A percentile compares a stretch with the other conserved stretches of the same genome.
Conservation (phyloP, 2,329 filamentous ascomycete genomes). For the Aspergillus hiratsukae region DNA sequence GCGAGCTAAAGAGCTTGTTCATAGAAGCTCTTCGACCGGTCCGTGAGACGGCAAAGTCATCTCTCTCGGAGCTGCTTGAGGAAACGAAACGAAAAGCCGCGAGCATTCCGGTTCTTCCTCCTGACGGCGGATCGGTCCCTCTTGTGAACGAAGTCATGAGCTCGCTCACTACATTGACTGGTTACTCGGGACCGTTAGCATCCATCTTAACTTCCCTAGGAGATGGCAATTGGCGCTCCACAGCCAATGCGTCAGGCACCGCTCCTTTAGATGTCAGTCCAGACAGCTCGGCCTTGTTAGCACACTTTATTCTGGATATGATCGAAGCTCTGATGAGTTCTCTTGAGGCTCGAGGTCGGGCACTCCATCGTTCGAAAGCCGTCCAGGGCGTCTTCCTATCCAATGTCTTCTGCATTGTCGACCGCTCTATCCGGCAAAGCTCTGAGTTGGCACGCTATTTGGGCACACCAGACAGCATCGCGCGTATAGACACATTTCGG, state of each 20-base stretch:
- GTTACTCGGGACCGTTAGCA: conserved; percentile 78
- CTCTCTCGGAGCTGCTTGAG: conserved; percentile 75
- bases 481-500: conserved; percentile 73
- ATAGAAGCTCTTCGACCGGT: conserved; percentile 84
- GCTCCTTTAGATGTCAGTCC: conserved; percentile 82
- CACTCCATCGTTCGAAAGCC: conserved; percentile 70
- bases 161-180: conserved; percentile 78
- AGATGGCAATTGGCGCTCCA: conserved; percentile 78
- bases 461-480: conserved; percentile 55
- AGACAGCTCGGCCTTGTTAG: conserved; percentile 82
- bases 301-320: conserved; percentile 84
- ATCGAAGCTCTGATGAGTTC: conserved; percentile 74
- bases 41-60: conserved; percentile 84
- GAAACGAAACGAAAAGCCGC: conserved; percentile 71
- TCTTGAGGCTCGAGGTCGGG: conserved; percentile 69
- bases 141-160: conserved; percentile 81
- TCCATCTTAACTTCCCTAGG: conserved; percentile 89
- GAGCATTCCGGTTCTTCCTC: conserved; percentile 63
- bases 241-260: conserved; percentile 60
- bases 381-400: conserved; percentile 83
- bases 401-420: conserved; percentile 79
- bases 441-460: conserved; percentile 71
- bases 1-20: conserved; percentile 77
- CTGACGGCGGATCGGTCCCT: conserved; percentile 72
- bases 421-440: conserved; percentile 73